Percentiles rank a stretch among this genome's conserved stretches.
phyloP scores from a whole-genome alignment of 2,329 filamentous ascomycete genomes.

The Clarireedia monteithiana region DNA sequence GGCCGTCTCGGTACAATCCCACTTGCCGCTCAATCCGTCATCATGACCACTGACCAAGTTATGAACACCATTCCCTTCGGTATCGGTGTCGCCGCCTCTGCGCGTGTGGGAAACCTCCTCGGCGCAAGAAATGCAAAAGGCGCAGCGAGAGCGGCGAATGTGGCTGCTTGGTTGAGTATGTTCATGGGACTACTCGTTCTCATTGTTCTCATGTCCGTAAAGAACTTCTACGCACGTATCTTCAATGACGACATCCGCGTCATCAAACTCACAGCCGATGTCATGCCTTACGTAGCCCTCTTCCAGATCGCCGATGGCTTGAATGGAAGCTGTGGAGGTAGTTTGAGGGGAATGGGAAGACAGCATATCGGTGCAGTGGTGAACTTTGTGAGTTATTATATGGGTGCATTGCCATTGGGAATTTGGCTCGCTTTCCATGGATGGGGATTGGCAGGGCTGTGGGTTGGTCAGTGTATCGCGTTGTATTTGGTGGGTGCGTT shows the following conservation, averaged over 20 bases:
- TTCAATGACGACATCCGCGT: slow-evolving; percentile 76
- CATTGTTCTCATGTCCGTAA: slow-evolving; percentile 59
- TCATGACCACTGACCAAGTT: slow-evolving; percentile 84
- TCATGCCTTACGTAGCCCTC: slow-evolving; percentile 79
- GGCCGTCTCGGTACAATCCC: slow-evolving; percentile 72
- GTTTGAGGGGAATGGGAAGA: slow-evolving; percentile 73
- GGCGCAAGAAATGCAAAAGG: slow-evolving; percentile 58
- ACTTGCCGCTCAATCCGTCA: slow-evolving; percentile 75
- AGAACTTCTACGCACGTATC: slow-evolving; percentile 65
- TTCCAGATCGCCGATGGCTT: slow-evolving; percentile 88
- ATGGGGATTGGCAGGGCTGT: slow-evolving; percentile 73
- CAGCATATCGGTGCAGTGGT: slow-evolving; percentile 80
- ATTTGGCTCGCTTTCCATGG: slow-evolving; percentile 81
- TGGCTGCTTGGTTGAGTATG: slow-evolving; percentile 65
- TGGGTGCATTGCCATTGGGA: slow-evolving; percentile 70
- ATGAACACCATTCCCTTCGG: slow-evolving; percentile 78
- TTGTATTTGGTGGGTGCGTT: slow-evolving; percentile 70
- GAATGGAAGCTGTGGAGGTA: slow-evolving; percentile 77
- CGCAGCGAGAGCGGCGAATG: slow-evolving; percentile 66
- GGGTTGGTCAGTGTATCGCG: slow-evolving; percentile 77
- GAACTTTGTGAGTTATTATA: slow-evolving; percentile 78
- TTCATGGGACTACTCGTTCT: slow-evolving; percentile 61
- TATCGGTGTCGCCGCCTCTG: slow-evolving; percentile 71
- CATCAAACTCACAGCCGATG: slow-evolving; percentile 61
- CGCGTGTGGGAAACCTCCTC: slow-evolving; percentile 72